Evolutionary conservation across 176 grass and related monocot species (phyloP).

Genomic region (Rhipidocladum racemiflorum): DNA sequence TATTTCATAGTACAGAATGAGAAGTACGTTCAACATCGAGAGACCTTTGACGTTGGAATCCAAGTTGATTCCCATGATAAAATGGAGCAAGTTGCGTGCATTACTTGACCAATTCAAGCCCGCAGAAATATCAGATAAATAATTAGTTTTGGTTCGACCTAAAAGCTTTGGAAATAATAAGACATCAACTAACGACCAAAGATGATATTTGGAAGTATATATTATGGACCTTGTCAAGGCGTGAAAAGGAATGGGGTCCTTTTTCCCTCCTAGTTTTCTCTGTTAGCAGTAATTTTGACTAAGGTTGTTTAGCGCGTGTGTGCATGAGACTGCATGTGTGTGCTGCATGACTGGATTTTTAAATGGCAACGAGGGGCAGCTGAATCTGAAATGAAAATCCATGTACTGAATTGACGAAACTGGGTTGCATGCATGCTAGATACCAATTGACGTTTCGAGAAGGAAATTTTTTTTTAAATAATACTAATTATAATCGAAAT

Average conservation of each 20-base stretch:
- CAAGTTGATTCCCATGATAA: not conserved
- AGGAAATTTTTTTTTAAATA: no score
- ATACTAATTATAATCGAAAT: no score
- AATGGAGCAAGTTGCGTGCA: not conserved
- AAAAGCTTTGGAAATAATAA: conserved; percentile 11
- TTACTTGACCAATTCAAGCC: conserved; percentile 27
- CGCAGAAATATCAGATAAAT: not conserved
- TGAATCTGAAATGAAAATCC: no score
- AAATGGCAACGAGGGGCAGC: no score
- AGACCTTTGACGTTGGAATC: not conserved
- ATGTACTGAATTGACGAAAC: no score
- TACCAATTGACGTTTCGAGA: no score
- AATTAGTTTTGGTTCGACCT: conserved; percentile 11
- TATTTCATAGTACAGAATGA: not conserved
- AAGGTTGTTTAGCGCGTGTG: no score
- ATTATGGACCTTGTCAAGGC: conserved; percentile 31
- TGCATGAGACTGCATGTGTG: no score
- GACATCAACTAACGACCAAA: conserved; percentile 18
- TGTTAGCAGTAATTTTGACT: no score
- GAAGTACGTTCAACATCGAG: not conserved
- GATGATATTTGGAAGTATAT: conserved; percentile 25
- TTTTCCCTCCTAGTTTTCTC: not conserved
- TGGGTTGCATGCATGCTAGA: no score
- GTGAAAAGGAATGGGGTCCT: not conserved
- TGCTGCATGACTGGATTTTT: no score